These are phyloP conservation scores for Petunia secreta DNA, from an alignment of 257 asterid species.

Conservation along the genomic window DNA sequence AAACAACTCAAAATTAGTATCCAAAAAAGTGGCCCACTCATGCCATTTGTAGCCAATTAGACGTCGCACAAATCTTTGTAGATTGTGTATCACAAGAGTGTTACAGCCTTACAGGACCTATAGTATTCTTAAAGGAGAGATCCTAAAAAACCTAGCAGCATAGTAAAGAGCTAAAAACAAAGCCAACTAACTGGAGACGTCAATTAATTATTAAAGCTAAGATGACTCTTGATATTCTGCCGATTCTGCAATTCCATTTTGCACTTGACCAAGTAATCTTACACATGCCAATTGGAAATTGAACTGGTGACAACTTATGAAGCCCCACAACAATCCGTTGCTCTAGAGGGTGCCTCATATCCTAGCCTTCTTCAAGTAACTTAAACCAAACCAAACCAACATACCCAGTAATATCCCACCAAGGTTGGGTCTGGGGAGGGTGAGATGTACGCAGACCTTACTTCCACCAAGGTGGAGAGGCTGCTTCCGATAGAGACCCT, in stretches of 20 bases:
- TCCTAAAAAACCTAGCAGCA: background rate
- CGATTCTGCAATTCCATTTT: background rate
- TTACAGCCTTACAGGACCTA: background rate
- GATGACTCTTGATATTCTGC: constrained; percentile 1
- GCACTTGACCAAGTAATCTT: background rate
- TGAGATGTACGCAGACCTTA: too few relatives aligned
- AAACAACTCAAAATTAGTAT: constrained; percentile 22
- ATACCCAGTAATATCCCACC: too few relatives aligned
- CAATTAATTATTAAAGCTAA: constrained; percentile 8
- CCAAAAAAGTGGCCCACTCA: background rate
- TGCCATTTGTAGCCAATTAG: constrained; percentile 7
- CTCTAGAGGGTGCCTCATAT: background rate
- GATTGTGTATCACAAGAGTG: constrained; percentile 4
- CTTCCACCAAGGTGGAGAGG: too few relatives aligned
- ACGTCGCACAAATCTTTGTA: background rate
- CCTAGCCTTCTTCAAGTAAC: background rate
- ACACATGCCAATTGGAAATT: background rate
- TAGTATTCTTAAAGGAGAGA: background rate
- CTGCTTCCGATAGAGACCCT: too few relatives aligned
- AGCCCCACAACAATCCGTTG: constrained; percentile 10
- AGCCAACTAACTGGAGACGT: background rate
- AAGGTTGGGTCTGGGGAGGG: too few relatives aligned
- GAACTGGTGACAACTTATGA: background rate
- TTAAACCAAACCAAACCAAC: background rate
- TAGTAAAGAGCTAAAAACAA: constrained; percentile 5